Percentiles rank a stretch among this genome's conserved stretches.
These are phyloP conservation scores for Pseudogymnoascus sp. DNA, from an alignment of 2,329 filamentous ascomycete species.

Conservation along the genomic window DNA sequence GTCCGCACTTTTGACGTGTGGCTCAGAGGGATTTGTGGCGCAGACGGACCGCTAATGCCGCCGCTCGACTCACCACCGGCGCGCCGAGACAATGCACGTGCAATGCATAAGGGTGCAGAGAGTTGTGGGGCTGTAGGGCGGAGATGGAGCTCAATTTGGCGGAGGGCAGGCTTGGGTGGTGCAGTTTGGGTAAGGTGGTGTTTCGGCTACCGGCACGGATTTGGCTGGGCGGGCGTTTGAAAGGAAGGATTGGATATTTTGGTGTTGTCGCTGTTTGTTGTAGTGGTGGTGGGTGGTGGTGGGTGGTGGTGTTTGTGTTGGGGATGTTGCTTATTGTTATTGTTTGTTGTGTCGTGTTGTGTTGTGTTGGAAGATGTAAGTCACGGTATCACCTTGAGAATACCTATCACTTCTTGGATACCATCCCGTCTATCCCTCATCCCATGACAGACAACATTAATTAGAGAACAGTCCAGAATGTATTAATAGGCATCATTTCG, in stretches of 20 bases:
- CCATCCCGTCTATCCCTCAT: too few species aligned
- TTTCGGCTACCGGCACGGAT: background rate
- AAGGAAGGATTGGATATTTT: background rate
- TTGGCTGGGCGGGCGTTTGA: background rate
- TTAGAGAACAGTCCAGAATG: background rate
- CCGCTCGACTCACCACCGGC: too few species aligned
- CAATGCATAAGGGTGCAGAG: background rate
- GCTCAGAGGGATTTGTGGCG: background rate
- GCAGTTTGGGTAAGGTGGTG: background rate
- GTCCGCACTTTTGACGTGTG: background rate
- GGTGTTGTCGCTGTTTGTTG: background rate
- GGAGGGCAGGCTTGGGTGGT: background rate
- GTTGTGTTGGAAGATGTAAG: background rate
- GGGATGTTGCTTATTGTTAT: background rate
- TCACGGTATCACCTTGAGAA: background rate
- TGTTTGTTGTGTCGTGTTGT: too few species aligned
- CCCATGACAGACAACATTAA: background rate
- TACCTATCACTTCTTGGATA: background rate
- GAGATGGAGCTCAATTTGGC: background rate
- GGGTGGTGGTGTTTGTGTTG: background rate
- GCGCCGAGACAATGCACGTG: background rate
- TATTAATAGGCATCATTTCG: constrained; percentile 2
- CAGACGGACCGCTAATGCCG: background rate
- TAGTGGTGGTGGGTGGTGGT: background rate
- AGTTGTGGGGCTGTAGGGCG: background rate